Percentiles rank a stretch among this genome's conserved stretches.
These are phyloP conservation scores for Corylus heterophylla DNA, from an alignment of 306 rosid genomes.

Conservation along the genomic window DNA sequence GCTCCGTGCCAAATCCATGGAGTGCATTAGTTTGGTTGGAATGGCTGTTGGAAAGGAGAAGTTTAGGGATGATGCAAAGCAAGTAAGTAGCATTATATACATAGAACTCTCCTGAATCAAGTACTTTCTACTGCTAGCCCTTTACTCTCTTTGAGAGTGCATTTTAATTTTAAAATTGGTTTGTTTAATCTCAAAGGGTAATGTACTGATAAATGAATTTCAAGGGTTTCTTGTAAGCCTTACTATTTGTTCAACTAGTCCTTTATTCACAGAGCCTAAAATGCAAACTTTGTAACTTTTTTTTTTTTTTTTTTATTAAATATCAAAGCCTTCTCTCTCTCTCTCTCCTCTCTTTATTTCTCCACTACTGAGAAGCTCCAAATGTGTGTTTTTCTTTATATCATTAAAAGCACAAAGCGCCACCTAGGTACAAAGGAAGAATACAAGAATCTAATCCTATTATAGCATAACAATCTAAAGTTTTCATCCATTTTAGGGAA, in stretches of 20 bases:
- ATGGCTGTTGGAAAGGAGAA: conserved; percentile 99
- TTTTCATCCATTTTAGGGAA: background rate
- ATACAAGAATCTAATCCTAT: background rate
- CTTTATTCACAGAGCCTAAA: background rate
- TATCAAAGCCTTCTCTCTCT: background rate
- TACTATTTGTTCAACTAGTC: background rate
- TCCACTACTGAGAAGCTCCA: background rate
- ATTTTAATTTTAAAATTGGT: conserved; percentile 5
- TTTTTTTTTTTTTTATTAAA: background rate
- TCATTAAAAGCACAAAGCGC: too few species aligned
- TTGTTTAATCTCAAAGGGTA: conserved; percentile 6
- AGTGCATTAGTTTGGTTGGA: conserved; percentile 98
- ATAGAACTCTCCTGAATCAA: background rate
- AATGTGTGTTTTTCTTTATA: background rate
- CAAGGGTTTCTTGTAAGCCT: background rate
- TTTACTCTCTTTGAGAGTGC: background rate
- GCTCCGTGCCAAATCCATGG: conserved; percentile 99
- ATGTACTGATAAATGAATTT: background rate
- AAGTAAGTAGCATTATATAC: conserved; percentile 42
- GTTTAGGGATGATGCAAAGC: conserved; percentile 98
- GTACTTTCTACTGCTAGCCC: background rate
- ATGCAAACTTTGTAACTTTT: background rate
- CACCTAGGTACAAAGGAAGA: too few species aligned
- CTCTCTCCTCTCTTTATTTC: too few species aligned
- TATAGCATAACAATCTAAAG: background rate